A percentile compares a stretch with the other conserved stretches of the same genome.
Evolutionary conservation across 2,329 filamentous ascomycete species (phyloP).

Genomic region (Clathrospora elynae): DNA sequence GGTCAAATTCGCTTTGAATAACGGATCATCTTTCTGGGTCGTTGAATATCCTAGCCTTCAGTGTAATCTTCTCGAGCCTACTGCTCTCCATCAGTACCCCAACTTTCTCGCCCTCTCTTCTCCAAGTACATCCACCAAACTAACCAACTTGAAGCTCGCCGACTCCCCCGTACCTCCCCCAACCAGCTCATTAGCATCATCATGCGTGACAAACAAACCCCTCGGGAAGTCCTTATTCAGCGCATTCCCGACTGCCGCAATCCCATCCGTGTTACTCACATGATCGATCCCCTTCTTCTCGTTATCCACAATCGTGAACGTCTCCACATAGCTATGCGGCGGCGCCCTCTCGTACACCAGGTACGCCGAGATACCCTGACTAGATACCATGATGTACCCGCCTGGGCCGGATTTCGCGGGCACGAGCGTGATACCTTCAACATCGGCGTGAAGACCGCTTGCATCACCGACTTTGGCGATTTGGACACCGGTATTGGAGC

Average conservation of each 20-base stretch:
- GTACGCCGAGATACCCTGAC: conserved; percentile 60
- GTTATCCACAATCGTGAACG: conserved; percentile 56
- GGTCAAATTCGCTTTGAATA: too few relatives aligned
- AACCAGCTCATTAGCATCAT: conserved; percentile 59
- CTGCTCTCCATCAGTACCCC: conserved; percentile 21
- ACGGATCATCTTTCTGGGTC: too few relatives aligned
- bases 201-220: conserved; percentile 59
- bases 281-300: conserved; percentile 53
- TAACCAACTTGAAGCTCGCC: conserved; percentile 58
- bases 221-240: conserved; percentile 47
- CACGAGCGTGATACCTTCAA: conserved; percentile 61
- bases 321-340: conserved; percentile 58
- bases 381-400: conserved; percentile 60
- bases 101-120: conserved; percentile 26
- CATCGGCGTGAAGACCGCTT: conserved; percentile 55
- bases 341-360: conserved; percentile 57
- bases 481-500: conserved; percentile 41
- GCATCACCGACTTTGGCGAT: conserved; percentile 55
- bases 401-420: conserved; percentile 52
- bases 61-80: background rate
- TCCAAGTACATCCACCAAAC: conserved; percentile 35
- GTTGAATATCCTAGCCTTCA: too few relatives aligned
- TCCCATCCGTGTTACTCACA: conserved; percentile 61
- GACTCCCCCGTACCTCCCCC: conserved; percentile 54
- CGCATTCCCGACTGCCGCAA: conserved; percentile 54